These are phyloP conservation scores for Pichia sp. DNA, from an alignment of 1,139 yeast genomes.

Conservation along the genomic window DNA sequence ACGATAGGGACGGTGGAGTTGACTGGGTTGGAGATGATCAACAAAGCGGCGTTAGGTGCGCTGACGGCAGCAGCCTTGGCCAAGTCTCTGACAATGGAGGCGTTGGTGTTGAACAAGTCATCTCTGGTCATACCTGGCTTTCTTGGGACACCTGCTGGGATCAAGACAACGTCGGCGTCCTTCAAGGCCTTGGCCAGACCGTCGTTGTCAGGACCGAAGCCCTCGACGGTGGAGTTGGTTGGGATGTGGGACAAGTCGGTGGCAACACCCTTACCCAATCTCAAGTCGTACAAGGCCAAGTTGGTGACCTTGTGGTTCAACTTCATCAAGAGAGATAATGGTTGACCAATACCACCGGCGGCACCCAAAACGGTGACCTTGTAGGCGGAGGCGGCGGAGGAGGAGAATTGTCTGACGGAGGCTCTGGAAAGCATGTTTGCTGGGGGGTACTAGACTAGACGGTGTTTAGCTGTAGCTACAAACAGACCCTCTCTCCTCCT, in stretches of 20 bases:
- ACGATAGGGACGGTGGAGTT: constrained; percentile 98
- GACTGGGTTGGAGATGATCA: constrained; percentile 93
- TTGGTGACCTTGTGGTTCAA: constrained; percentile 81
- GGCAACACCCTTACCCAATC: constrained; percentile 95
- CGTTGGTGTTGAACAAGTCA: constrained; percentile 95
- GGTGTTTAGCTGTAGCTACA: not conserved
- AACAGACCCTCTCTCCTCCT: not conserved
- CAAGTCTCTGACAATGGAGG: constrained; percentile 88
- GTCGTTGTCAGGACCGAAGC: constrained; percentile 81
- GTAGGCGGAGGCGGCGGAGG: constrained; percentile 61
- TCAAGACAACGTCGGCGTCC: constrained; percentile 81
- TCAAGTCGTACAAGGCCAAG: constrained; percentile 84
- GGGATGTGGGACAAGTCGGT: constrained; percentile 93
- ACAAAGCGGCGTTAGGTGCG: constrained; percentile 83
- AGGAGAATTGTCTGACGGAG: constrained; percentile 50
- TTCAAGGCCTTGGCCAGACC: constrained; percentile 75
- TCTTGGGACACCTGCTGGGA: constrained; percentile 99
- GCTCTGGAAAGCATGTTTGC: constrained; percentile 36
- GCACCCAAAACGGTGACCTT: constrained; percentile 93
- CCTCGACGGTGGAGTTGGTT: constrained; percentile 78
- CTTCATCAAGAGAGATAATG: constrained; percentile 84
- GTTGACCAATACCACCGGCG: constrained; percentile 99
- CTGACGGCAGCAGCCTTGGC: constrained; percentile 83
- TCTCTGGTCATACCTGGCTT: constrained; percentile 99
- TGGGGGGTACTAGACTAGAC: not conserved